Conservation (phyloP, 108 stramenopile genomes). For the Aurantiochytrium sp. region DNA sequence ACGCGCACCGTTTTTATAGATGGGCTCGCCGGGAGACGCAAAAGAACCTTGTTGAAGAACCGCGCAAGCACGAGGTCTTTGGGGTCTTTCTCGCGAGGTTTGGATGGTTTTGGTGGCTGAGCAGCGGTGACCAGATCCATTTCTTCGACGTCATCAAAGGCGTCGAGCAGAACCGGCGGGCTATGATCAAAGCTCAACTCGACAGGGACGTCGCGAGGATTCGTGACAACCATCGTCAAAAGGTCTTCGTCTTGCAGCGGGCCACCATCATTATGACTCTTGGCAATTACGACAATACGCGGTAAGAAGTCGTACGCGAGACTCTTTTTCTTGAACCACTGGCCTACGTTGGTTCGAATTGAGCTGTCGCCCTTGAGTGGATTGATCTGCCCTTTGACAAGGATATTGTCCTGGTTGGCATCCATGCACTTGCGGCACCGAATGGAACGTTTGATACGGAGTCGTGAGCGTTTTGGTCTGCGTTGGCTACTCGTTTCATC, state of each 20-base stretch:
- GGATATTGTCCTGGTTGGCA: neutral
- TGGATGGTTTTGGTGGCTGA: neutral
- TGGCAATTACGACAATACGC: neutral
- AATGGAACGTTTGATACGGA: neutral
- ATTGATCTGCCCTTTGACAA: neutral
- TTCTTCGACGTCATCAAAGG: neutral
- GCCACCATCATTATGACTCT: neutral
- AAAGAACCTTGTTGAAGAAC: neutral
- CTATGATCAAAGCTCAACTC: neutral
- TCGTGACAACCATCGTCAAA: neutral
- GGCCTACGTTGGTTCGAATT: slow-evolving; percentile 10
- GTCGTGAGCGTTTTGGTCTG: neutral
- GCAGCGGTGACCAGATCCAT: neutral
- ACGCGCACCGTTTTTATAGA: neutral
- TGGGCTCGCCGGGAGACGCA: neutral
- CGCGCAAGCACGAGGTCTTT: neutral
- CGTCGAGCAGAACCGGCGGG: neutral
- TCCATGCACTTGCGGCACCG: neutral
- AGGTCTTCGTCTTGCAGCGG: neutral
- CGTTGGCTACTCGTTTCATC: neutral
- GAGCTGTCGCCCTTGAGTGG: slow-evolving; percentile 14
- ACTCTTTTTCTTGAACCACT: slow-evolving; percentile 14
- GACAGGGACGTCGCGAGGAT: neutral
- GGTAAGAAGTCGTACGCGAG: neutral
- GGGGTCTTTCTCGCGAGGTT: neutral